Conservation (phyloP, 129 eudicot genomes). For the Flaveria robusta region DNA sequence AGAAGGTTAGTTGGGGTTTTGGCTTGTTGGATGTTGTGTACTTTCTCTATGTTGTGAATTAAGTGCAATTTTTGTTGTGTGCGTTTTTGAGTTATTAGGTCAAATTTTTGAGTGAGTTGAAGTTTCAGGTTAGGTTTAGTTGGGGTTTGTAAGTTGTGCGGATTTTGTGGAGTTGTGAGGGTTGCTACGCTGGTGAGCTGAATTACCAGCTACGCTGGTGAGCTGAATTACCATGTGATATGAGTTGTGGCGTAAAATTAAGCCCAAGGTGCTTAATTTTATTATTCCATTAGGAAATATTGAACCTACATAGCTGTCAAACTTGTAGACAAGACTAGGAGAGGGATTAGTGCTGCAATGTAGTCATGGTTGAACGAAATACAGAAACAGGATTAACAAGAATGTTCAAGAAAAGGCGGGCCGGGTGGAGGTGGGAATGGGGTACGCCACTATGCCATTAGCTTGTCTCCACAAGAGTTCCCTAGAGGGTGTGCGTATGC, state of each 20-base stretch:
- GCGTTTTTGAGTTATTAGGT: slow-evolving; percentile 16
- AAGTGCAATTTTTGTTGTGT: background rate
- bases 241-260: background rate
- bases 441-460: background rate
- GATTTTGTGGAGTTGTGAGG: background rate
- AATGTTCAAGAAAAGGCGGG: too few species aligned
- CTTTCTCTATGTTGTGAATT: background rate
- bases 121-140: slow-evolving; percentile 14
- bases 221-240: background rate
- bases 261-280: slow-evolving; percentile 1
- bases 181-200: slow-evolving; percentile 19
- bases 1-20: slow-evolving; percentile 69
- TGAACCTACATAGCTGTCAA: background rate
- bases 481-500: background rate
- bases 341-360: slow-evolving; percentile 34
- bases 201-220: too few species aligned
- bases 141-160: background rate
- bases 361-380: slow-evolving; percentile 6
- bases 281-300: background rate
- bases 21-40: background rate
- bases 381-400: background rate
- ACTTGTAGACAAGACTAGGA: slow-evolving; percentile 19
- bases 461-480: background rate
- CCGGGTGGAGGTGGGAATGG: too few species aligned
- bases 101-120: background rate